Evolutionary conservation across 371 early-diverging fungal genomes (phyloP), one percentile per base, ranked within the genome.

Genomic region (Mucor racemosus): DNA sequence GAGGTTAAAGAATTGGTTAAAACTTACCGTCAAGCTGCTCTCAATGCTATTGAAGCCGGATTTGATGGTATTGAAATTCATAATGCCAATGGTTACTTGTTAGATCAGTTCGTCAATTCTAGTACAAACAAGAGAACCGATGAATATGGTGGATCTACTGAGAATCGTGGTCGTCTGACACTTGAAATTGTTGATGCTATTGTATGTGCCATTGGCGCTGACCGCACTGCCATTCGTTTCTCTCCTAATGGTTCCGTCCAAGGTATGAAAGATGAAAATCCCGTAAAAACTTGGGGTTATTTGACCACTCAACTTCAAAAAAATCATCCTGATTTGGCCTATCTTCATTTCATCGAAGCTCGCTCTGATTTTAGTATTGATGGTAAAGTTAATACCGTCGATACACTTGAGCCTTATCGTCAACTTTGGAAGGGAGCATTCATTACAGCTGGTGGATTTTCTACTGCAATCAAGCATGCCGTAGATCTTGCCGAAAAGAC

Each of bases 31-130:
- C 59, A 72, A 31, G 85, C 90, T 33, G 81, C 83, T n/a, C 17
- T 64, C 33, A 71, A 80, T 56, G 70, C 83, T 36, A 67, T 77
- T 35, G 62, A 69, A 59, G 85, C 84, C 33, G 90, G 86, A 0
- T 91, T 91, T 62, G 89, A 92, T 58, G 90, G 85, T 36, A 74
- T 93, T 7, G 89, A 92, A 64, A 76, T 94, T 26, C 94, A 94
- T 69, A 85, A 72, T 58, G 91, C 90, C 0, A 86, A 91, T 56
- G 90, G 91, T 10, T 92, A 90, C 70, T 77, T 92, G 38, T 39
- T 89, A 48, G 79, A 86, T 64, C 86, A 88, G 61, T 91, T 92
- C 56, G 60, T 78, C 40, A 76, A 78, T 42, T 68, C 72, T 14
- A 63, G 56, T 10, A 79, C 86, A 42, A 96, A 96, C 77, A 70